Evolutionary conservation across 495 filamentous ascomycete genomes (phyloP), one percentile per base, ranked within the genome.

Genomic region (Hypomontagnella monticulosa): DNA sequence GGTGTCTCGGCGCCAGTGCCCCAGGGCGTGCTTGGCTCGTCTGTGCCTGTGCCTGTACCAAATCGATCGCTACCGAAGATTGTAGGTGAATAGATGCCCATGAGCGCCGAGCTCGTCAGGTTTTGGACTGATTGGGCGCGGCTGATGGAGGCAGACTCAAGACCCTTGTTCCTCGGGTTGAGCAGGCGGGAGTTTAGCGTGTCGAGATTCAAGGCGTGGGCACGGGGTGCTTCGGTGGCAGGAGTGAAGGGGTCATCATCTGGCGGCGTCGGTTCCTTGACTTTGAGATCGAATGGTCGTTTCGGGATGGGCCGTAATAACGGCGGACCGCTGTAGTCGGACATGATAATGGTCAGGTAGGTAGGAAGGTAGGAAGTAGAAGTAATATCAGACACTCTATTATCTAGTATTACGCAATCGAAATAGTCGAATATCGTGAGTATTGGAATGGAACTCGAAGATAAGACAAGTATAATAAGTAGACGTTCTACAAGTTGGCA

Each of bases 51-150:
- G 57, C 64, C 65, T n/a, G 53, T 44, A 47, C 71, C 51, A 42
- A 66, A 63, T 19, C 43, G 57, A 55, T 85, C 83, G 14, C 80
- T 79, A 32, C 75, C 40, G 74, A 79, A 57, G 81, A 80, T 85
- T 3, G 85, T 86, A 11, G 88, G 91, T 9, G 86, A 84, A 79
- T 95, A 98, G 73, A 98, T 99, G 42, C 95, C 95, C 65, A 88
- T 90, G 0, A 98, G 85, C 0, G 95, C 97, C 2, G 91, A 91
- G 11, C 90, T 88, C 23, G 93, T 97, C 50, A 98, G 84, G 73
- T 97, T 96, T 68, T 94, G 83, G 23, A 91, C 83, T 2, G 93
- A 97, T 49, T 87, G 85, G 27, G 88, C 89, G 52, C 90, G 85
- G 72, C 83, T 87, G 40, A 83, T 63, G 18, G 78, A 66, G 33